phyloP scores from a whole-genome alignment of 176 grass and related monocot genomes.

The Bothriochloa decipiens region DNA sequence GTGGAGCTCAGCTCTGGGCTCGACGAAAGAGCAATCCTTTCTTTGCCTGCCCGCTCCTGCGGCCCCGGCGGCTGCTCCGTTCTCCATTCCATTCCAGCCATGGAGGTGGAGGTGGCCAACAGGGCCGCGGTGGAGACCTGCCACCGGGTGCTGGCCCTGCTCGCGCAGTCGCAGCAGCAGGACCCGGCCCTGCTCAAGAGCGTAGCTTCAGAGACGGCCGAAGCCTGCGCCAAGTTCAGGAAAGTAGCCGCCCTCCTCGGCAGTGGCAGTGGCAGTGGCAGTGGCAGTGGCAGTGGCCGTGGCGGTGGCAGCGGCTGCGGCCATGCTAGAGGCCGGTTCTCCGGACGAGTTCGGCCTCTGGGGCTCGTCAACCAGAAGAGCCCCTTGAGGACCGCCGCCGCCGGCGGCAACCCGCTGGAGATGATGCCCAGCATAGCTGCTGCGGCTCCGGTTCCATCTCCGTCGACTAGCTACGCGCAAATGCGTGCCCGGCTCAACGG shows the following conservation, averaged over 20 bases:
- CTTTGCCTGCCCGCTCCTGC: neutral
- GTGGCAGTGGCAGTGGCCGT: neutral
- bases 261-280: neutral
- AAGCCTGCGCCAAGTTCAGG: conserved; percentile 76
- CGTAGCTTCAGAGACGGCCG: conserved; percentile 62
- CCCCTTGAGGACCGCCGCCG: conserved; percentile 46
- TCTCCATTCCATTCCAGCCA: conserved; percentile 16
- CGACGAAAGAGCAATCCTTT: neutral
- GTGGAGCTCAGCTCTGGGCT: neutral
- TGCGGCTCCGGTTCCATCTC: neutral
- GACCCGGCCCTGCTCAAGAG: conserved; percentile 55
- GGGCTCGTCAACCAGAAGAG: conserved; percentile 49
- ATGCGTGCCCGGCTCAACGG: conserved; percentile 35
- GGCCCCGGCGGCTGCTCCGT: neutral
- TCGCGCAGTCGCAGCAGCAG: conserved; percentile 62
- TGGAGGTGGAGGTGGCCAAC: conserved; percentile 84
- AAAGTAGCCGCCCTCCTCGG: conserved; percentile 68
- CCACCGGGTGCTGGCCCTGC: conserved; percentile 68
- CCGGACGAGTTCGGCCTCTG: conserved; percentile 37
- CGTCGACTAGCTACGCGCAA: conserved; percentile 48
- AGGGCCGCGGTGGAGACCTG: conserved; percentile 79
- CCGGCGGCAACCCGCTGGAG: conserved; percentile 10
- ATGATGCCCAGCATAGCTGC: conserved; percentile 6
- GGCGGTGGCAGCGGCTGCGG: neutral
- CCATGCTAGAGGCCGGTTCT: conserved; percentile 69